Percentiles rank a stretch among this genome's conserved stretches.
Evolutionary conservation across 2,329 filamentous ascomycete species (phyloP).

Genomic region (Tolypocladium album): DNA sequence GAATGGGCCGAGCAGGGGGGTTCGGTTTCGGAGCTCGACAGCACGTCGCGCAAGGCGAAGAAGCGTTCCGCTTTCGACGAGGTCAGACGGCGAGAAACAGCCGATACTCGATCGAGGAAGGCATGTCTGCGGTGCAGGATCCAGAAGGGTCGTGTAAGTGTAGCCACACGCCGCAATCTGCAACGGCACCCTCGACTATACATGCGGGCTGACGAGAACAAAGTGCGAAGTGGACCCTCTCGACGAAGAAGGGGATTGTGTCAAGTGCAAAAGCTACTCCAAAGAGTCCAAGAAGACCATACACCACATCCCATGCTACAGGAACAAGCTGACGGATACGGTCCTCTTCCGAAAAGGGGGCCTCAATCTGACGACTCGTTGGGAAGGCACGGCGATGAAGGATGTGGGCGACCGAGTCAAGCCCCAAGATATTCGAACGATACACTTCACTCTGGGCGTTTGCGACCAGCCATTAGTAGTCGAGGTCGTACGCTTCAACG

Average conservation of each 20-base stretch:
- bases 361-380: conserved; percentile 31
- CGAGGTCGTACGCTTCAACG: conserved; percentile 29
- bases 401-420: conserved; percentile 26
- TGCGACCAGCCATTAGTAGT: conserved; percentile 24
- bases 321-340: conserved; percentile 30
- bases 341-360: conserved; percentile 31
- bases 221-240: conserved; percentile 26
- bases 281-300: conserved; percentile 34
- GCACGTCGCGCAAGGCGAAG: conserved; percentile 1
- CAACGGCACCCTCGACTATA: not conserved
- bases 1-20: not conserved
- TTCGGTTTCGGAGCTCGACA: not conserved
- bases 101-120: conserved; percentile 21
- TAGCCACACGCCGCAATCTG: not conserved
- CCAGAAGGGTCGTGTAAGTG: conserved; percentile 31
- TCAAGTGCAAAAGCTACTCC: conserved; percentile 26
- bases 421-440: conserved; percentile 13
- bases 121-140: conserved; percentile 34
- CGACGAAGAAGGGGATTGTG: conserved; percentile 23
- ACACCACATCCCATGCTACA: conserved; percentile 31
- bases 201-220: not conserved
- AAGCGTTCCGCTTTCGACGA: conserved; percentile 10
- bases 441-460: conserved; percentile 28
- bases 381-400: conserved; percentile 27
- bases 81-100: conserved; percentile 18